phyloP scores from a whole-genome alignment of 2,329 filamentous ascomycete genomes.

The Ceratocystis harringtonii region DNA sequence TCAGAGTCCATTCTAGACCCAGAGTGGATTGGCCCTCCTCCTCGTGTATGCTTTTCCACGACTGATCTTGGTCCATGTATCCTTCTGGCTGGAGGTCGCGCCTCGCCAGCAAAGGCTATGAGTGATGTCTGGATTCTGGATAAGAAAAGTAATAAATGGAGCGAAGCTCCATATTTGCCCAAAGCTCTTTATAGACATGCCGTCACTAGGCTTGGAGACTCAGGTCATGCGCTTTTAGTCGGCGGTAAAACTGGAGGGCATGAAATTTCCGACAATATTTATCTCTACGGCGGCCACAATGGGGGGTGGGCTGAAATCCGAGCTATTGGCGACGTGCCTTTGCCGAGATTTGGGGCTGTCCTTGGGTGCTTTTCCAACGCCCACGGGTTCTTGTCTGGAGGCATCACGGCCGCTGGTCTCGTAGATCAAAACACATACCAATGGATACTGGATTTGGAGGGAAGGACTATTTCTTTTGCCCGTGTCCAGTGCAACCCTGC shows the following conservation, averaged over 20 bases:
- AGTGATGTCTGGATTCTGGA: conserved; percentile 63
- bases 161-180: conserved; percentile 48
- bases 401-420: conserved; percentile 49
- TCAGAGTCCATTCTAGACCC: background rate
- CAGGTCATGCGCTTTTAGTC: conserved; percentile 40
- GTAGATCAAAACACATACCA: conserved; percentile 47
- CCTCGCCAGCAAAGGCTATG: conserved; percentile 55
- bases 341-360: conserved; percentile 22
- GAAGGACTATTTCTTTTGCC: background rate
- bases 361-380: conserved; percentile 27
- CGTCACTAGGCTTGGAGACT: conserved; percentile 36
- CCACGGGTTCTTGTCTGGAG: conserved; percentile 53
- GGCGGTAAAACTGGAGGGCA: conserved; percentile 44
- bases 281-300: conserved; percentile 34
- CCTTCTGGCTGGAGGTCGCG: conserved; percentile 61
- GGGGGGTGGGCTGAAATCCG: conserved; percentile 34
- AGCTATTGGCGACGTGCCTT: conserved; percentile 24
- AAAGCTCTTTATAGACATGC: conserved; percentile 62
- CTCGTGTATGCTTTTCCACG: conserved; percentile 61
- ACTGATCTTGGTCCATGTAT: conserved; percentile 45
- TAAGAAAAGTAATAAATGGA: conserved; percentile 42
- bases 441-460: conserved; percentile 37
- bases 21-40: conserved; percentile 25
- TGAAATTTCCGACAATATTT: conserved; percentile 34
- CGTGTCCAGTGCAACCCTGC: background rate